Evolutionary conservation across 140 eudicot species (phyloP), one percentile per base, ranked within the genome.

Genomic region (Stevia rebaudiana): DNA sequence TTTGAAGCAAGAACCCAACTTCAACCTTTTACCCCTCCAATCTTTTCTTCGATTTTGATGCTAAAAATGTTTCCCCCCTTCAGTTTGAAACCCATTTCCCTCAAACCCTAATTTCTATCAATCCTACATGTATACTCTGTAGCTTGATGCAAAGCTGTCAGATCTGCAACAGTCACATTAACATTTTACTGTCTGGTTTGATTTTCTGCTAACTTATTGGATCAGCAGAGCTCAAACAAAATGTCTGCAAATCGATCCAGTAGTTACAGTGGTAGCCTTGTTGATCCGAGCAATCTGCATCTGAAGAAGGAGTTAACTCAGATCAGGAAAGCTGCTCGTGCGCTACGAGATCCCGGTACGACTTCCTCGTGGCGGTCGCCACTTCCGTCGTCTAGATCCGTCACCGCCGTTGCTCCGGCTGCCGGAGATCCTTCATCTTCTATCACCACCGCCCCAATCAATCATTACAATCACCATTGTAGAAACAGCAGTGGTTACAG

Each of bases 281-380:
- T 82, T 83, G 98, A 92, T 80, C 95, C 98, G 3, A 87, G 98
- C 72, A 91, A 87, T 65, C 75, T 85, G 72, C 98, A 92, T 83
- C 92, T 92, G 80, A 88, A 85, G 80, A 92, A 82, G 55, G 96
- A 92, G 67, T 66, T 92, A 44, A 92, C 95, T 8, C 95, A 87
- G 78, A 90, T 90, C 50, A 67, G 81, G 39, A 91, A 87, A 72
- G 98, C 98, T 35, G 77, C 98, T 28, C 63, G 89, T 7, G 87
- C 71, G 17, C 54, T 92, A 15, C 79, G 89, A 69, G 98, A 92
- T 75, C 98, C 98, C 10, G 96, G 96, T 13, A 92, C 98, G 7
- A 79, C 94, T 46, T 92, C 98, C 3, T 68, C 96, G 1, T 85
- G 96, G 90, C 83, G 88, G 49, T 88, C 98, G 3, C 98, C 96